These are phyloP conservation scores for Primulina huaijiensis DNA, from an alignment of 257 asterid species.

Conservation along the genomic window DNA sequence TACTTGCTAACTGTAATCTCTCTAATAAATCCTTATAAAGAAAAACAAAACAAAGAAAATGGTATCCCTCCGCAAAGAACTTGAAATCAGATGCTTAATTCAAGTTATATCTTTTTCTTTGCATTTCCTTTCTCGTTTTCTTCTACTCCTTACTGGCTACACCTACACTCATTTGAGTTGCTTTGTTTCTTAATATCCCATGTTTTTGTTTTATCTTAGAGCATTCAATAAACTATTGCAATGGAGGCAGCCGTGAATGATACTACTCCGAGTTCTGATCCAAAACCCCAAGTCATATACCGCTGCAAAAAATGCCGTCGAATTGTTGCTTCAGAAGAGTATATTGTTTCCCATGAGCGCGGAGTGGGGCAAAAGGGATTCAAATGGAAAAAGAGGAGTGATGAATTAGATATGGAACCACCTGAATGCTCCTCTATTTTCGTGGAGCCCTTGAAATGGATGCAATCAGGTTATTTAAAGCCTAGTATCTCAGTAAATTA, in stretches of 20 bases:
- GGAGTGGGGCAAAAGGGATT: slow-evolving; percentile 74
- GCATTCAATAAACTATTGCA: slow-evolving; percentile 14
- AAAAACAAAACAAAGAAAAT: too few species aligned
- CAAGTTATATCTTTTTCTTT: too few species aligned
- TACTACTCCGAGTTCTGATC: slow-evolving; percentile 28
- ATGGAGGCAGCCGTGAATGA: slow-evolving; percentile 34
- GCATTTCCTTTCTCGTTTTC: too few species aligned
- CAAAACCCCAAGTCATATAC: slow-evolving; percentile 52
- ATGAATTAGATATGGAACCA: slow-evolving; percentile 26
- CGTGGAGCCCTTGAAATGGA: slow-evolving; percentile 97
- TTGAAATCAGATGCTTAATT: too few species aligned
- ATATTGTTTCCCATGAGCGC: slow-evolving; percentile 58
- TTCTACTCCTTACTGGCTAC: too few species aligned
- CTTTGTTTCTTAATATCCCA: background rate
- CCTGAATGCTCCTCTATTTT: slow-evolving; percentile 84
- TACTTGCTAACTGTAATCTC: too few species aligned
- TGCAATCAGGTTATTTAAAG: slow-evolving; percentile 54
- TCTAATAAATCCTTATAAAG: too few species aligned
- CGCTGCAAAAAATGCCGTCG: slow-evolving; percentile 96
- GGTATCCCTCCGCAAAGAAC: too few species aligned
- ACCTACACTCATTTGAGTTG: background rate
- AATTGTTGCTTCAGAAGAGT: slow-evolving; percentile 77
- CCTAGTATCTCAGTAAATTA: slow-evolving; percentile 13
- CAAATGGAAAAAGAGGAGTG: slow-evolving; percentile 62
- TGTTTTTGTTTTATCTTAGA: slow-evolving; percentile 19